Evolutionary conservation across 208 protist species (phyloP).

Genomic region (Trypanosoma cruzi): DNA sequence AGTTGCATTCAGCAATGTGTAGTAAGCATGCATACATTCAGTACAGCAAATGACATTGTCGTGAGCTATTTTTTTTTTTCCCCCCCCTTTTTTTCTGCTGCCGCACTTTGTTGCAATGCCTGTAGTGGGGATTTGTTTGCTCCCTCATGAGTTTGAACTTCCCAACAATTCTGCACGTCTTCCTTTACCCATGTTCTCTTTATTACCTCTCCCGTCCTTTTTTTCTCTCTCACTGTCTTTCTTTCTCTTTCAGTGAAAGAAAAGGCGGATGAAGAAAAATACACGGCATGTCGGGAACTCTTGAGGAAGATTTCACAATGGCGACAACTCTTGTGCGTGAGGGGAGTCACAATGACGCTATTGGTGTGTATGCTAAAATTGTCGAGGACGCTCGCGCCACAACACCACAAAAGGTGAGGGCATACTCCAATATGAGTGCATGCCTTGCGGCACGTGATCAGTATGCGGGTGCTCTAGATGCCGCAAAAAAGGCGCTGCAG

Average conservation of each 20-base stretch:
- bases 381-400: slow-evolving; percentile 19
- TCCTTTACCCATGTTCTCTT: neutral
- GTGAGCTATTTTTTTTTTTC: no score
- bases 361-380: slow-evolving; percentile 53
- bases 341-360: slow-evolving; percentile 51
- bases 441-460: slow-evolving; percentile 70
- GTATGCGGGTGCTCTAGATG: slow-evolving; percentile 52
- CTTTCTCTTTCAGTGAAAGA: slow-evolving; percentile 2
- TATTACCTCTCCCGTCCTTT: slow-evolving; percentile 10
- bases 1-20: neutral
- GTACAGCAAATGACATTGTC: neutral
- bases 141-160: neutral
- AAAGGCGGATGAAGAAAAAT: slow-evolving; percentile 3
- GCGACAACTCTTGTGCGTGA: slow-evolving; percentile 52
- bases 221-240: slow-evolving; percentile 10
- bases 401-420: slow-evolving; percentile 44
- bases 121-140: neutral
- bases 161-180: neutral
- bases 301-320: slow-evolving; percentile 51
- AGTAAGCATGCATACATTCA: neutral
- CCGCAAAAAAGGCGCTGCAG: slow-evolving; percentile 48
- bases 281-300: neutral
- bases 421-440: slow-evolving; percentile 79
- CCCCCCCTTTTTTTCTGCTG: neutral
- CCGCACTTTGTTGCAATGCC: neutral